These are phyloP conservation scores for Aphanomyces cochlioides DNA, from an alignment of 352 stramenopile species.

Conservation along the genomic window DNA sequence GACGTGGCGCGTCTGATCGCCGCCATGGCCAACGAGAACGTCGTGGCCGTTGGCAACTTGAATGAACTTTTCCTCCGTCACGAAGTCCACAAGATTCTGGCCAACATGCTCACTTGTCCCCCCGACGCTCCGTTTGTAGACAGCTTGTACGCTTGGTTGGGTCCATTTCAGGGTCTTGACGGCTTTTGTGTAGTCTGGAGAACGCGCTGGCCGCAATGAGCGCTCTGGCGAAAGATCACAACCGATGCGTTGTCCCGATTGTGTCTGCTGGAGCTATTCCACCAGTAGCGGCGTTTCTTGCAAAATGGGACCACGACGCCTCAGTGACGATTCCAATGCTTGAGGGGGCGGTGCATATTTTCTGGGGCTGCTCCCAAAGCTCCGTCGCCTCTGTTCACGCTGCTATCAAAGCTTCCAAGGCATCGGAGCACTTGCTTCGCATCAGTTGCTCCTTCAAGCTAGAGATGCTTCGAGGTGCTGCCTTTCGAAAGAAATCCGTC, in stretches of 20 bases:
- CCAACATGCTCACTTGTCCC: constrained; percentile 17
- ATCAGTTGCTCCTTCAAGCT: constrained; percentile 26
- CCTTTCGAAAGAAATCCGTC: constrained; percentile 14
- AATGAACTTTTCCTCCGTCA: constrained; percentile 28
- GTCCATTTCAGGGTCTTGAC: no score
- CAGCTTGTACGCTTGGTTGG: no score
- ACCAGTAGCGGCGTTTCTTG: not conserved
- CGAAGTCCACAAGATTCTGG: constrained; percentile 20
- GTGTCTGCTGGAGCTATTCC: not conserved
- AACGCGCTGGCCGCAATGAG: constrained; percentile 12
- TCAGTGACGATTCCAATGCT: constrained; percentile 2
- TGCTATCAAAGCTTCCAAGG: not conserved
- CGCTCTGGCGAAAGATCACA: constrained; percentile 26
- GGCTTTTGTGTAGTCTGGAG: constrained; percentile 9
- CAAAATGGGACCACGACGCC: constrained; percentile 1
- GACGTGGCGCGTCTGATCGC: constrained; percentile 9
- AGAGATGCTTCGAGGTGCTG: constrained; percentile 15
- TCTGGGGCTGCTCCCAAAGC: constrained; percentile 6
- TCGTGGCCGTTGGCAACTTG: constrained; percentile 16
- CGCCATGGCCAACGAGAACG: constrained; percentile 22
- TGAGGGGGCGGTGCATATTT: constrained; percentile 14
- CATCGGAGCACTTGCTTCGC: constrained; percentile 17
- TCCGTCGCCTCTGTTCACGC: constrained; percentile 15
- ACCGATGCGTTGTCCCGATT: constrained; percentile 11
- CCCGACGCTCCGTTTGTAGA: no score